Percentiles rank a stretch among this genome's conserved stretches.
phyloP scores from a whole-genome alignment of 2,329 filamentous ascomycete genomes.

The Helotiales sp. region DNA sequence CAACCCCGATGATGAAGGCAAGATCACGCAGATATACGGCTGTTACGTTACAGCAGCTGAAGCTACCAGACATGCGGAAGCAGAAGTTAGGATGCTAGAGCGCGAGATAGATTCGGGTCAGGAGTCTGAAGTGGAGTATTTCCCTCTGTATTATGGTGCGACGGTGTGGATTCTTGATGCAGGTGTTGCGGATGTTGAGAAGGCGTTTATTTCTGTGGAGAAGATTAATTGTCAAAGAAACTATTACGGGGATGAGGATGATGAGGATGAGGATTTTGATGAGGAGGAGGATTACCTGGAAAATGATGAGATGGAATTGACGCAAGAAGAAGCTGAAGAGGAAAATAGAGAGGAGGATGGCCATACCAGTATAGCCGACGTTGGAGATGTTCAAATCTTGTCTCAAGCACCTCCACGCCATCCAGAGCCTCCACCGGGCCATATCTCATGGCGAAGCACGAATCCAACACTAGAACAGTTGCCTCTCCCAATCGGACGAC shows the following conservation, averaged over 20 bases:
- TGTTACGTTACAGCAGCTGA: background rate
- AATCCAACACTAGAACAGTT: background rate
- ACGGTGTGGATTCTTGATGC: background rate
- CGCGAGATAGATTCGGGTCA: background rate
- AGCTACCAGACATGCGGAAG: background rate
- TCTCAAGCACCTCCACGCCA: background rate
- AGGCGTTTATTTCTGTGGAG: background rate
- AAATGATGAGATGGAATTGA: background rate
- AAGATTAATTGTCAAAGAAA: background rate
- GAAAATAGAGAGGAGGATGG: background rate
- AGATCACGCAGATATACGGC: background rate
- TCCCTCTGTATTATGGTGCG: background rate
- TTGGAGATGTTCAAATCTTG: background rate
- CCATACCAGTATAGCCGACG: background rate
- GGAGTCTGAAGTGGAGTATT: background rate
- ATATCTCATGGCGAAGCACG: background rate
- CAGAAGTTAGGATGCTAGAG: background rate
- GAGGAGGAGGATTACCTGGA: background rate
- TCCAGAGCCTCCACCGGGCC: background rate
- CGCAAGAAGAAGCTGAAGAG: background rate
- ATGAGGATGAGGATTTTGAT: background rate
- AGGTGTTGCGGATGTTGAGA: background rate
- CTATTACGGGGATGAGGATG: background rate
- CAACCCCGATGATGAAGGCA: background rate
- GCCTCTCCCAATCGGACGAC: background rate